These are phyloP conservation scores for Colletotrichum camelliae DNA, from an alignment of 2,329 filamentous ascomycete species.

Conservation along the genomic window DNA sequence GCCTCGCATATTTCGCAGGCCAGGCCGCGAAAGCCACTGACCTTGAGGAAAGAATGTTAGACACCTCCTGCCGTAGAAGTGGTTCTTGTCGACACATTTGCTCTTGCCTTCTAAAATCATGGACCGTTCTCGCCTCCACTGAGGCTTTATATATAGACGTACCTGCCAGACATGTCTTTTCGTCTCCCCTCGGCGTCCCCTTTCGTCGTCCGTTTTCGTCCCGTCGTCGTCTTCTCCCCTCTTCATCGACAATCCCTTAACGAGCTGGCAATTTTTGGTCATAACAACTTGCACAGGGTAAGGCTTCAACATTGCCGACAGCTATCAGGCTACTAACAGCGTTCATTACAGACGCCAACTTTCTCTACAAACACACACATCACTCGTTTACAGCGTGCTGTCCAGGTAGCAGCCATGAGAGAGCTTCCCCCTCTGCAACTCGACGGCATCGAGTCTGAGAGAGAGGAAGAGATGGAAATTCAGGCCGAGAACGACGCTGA, in stretches of 20 bases:
- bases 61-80: not conserved
- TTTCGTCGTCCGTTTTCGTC: not conserved
- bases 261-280: not conserved
- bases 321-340: not conserved
- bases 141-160: not conserved
- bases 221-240: not conserved
- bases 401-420: not conserved
- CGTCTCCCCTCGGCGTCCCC: not conserved
- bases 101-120: not conserved
- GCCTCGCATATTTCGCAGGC: not conserved
- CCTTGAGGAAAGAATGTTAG: not conserved
- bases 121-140: not conserved
- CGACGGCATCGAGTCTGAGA: slow-evolving; percentile 12
- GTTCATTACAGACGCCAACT: not conserved
- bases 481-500: not conserved
- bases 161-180: not conserved
- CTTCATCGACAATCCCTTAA: not conserved
- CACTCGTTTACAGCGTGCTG: not conserved
- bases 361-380: not conserved
- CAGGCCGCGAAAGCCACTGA: not conserved
- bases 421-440: slow-evolving; percentile 15
- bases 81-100: not conserved
- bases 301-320: not conserved
- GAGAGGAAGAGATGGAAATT: not conserved
- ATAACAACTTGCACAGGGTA: not conserved